Conservation (phyloP, 371 early-diverging fungal genomes). For the Smittium mucronatum region DNA sequence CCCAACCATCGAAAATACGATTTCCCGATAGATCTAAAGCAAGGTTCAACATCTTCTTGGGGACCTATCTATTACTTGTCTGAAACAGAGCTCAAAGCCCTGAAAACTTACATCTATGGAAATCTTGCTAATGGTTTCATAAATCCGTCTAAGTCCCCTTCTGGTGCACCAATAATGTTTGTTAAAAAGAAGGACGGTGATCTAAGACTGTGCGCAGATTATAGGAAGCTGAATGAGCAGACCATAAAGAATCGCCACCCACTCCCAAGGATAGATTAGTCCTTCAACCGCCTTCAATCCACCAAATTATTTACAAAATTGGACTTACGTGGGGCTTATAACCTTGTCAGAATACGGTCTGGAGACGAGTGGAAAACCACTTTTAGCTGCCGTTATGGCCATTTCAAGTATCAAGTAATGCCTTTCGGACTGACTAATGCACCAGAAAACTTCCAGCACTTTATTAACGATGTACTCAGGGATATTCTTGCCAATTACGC, state of each 20-base stretch:
- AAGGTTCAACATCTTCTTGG: not conserved
- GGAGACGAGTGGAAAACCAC: constrained; percentile 36
- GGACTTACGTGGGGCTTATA: constrained; percentile 28
- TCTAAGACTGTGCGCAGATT: constrained; percentile 29
- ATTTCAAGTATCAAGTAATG: constrained; percentile 37
- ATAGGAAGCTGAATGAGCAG: constrained; percentile 21
- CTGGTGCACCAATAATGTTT: constrained; percentile 32
- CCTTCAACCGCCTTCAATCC: constrained; percentile 18
- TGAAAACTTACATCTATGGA: not conserved
- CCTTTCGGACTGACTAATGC: constrained; percentile 38
- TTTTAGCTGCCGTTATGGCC: constrained; percentile 33
- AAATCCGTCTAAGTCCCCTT: constrained; percentile 13
- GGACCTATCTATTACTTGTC: constrained; percentile 2
- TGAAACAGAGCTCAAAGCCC: not conserved
- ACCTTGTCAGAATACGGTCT: constrained; percentile 24
- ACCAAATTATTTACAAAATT: constrained; percentile 23
- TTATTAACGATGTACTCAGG: constrained; percentile 29
- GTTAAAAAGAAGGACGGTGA: constrained; percentile 34
- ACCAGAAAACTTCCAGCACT: constrained; percentile 32
- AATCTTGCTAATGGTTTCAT: constrained; percentile 13
- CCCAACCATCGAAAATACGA: constrained; percentile 4
- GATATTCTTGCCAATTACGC: constrained; percentile 28
- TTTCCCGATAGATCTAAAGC: not conserved
- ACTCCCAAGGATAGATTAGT: constrained; percentile 26
- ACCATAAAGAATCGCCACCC: constrained; percentile 29